Evolutionary conservation across 1,139 yeast species (phyloP).

Genomic region (Sugiyamaella neomexicana): DNA sequence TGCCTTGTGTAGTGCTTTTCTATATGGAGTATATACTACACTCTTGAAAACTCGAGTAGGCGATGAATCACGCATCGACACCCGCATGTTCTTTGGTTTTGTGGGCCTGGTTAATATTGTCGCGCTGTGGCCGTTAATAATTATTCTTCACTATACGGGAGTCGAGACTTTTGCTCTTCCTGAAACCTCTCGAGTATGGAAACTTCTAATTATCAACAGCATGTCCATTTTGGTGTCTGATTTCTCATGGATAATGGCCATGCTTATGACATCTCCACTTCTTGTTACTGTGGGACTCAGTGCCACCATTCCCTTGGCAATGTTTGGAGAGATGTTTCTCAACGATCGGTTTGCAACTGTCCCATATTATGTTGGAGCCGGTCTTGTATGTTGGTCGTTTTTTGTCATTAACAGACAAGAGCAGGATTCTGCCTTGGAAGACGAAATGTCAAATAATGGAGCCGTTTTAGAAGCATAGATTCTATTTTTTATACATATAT

Average conservation of each 20-base stretch:
- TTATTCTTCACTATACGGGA: constrained; percentile 61
- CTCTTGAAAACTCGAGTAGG: constrained; percentile 70
- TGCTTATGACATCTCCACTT: constrained; percentile 85
- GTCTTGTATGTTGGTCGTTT: constrained; percentile 76
- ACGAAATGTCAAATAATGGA: constrained; percentile 29
- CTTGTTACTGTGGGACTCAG: constrained; percentile 95
- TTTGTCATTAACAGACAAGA: constrained; percentile 80
- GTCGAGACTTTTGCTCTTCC: constrained; percentile 76
- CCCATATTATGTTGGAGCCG: constrained; percentile 75
- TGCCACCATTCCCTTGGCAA: constrained; percentile 90
- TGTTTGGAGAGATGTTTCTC: constrained; percentile 82
- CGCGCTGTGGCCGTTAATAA: constrained; percentile 78
- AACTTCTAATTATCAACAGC: constrained; percentile 63
- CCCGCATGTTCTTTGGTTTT: constrained; percentile 88
- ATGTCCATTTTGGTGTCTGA: constrained; percentile 81
- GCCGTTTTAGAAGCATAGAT: constrained; percentile 17
- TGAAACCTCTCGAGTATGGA: constrained; percentile 50
- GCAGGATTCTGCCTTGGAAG: constrained; percentile 45
- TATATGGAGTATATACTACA: constrained; percentile 92
- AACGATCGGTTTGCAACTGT: constrained; percentile 62
- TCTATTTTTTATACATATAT: background rate
- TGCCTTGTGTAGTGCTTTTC: constrained; percentile 79
- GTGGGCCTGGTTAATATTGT: constrained; percentile 82
- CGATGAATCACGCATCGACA: constrained; percentile 72
- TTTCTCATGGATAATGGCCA: constrained; percentile 94